Conservation (phyloP, 371 early-diverging fungal genomes). For the Polyrhizophydium stewartii region DNA sequence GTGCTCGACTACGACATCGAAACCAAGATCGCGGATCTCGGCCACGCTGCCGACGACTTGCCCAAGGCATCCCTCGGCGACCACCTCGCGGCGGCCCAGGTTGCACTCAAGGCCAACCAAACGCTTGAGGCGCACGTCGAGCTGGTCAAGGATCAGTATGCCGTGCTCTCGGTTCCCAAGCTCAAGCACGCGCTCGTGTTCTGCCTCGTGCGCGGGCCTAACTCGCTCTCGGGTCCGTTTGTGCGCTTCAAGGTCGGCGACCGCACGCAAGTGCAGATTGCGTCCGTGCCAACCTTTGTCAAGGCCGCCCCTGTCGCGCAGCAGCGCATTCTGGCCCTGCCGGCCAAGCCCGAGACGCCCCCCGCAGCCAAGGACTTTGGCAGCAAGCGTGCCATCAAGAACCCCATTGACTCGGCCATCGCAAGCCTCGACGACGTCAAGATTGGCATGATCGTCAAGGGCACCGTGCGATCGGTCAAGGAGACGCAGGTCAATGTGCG, state of each 20-base stretch:
- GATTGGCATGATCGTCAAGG: slow-evolving; percentile 53
- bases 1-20: slow-evolving; percentile 65
- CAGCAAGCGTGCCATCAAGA: slow-evolving; percentile 20
- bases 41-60: slow-evolving; percentile 5
- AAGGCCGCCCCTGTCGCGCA: background rate
- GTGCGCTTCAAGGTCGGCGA: slow-evolving; percentile 44
- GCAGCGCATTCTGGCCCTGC: slow-evolving; percentile 10
- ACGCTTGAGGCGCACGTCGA: slow-evolving; percentile 58
- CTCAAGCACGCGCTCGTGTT: slow-evolving; percentile 51
- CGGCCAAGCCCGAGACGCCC: slow-evolving; percentile 1
- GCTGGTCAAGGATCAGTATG: slow-evolving; percentile 66
- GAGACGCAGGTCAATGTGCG: slow-evolving; percentile 55
- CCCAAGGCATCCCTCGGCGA: background rate
- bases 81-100: slow-evolving; percentile 16
- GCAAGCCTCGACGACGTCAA: slow-evolving; percentile 50
- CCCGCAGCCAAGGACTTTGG: background rate
- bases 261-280: background rate
- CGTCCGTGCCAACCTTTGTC: background rate
- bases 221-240: slow-evolving; percentile 51
- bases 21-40: slow-evolving; percentile 53
- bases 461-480: slow-evolving; percentile 50
- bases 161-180: slow-evolving; percentile 61
- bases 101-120: slow-evolving; percentile 27
- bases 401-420: slow-evolving; percentile 45
- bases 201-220: slow-evolving; percentile 48